Percentiles rank a stretch among this genome's conserved stretches.
These are phyloP conservation scores for Salvia rosmarinus DNA, from an alignment of 257 asterid species.

Conservation along the genomic window DNA sequence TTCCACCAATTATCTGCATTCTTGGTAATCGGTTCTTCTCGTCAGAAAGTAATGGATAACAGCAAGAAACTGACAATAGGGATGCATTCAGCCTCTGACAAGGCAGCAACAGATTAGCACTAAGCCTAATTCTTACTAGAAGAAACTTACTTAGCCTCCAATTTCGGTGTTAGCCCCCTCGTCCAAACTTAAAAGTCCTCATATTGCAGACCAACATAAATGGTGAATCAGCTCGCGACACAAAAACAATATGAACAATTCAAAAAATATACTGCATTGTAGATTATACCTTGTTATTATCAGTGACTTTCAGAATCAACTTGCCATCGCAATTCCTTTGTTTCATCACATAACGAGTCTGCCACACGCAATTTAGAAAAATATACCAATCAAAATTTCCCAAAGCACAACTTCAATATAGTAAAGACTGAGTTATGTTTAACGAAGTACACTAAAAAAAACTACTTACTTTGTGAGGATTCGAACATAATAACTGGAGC, in stretches of 20 bases:
- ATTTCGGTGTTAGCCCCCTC: too few species aligned
- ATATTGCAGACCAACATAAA: too few species aligned
- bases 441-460: background rate
- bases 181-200: too few species aligned
- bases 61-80: background rate
- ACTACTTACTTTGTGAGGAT: conserved; percentile 57
- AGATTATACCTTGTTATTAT: conserved; percentile 59
- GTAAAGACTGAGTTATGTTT: background rate
- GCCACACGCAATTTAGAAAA: conserved; percentile 23
- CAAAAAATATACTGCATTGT: too few species aligned
- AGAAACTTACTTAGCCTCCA: too few species aligned
- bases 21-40: background rate
- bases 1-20: background rate
- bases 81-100: background rate
- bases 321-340: conserved; percentile 76
- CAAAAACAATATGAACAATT: too few species aligned
- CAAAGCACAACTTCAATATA: background rate
- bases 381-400: conserved; percentile 10
- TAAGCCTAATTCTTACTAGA: background rate
- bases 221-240: too few species aligned
- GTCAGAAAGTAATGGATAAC: background rate
- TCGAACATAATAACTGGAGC: conserved; percentile 59
- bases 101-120: background rate
- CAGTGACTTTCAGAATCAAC: conserved; percentile 75
- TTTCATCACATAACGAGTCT: conserved; percentile 77